Evolutionary conservation across 495 filamentous ascomycete species (phyloP).

Genomic region (Neurospora cerealis): DNA sequence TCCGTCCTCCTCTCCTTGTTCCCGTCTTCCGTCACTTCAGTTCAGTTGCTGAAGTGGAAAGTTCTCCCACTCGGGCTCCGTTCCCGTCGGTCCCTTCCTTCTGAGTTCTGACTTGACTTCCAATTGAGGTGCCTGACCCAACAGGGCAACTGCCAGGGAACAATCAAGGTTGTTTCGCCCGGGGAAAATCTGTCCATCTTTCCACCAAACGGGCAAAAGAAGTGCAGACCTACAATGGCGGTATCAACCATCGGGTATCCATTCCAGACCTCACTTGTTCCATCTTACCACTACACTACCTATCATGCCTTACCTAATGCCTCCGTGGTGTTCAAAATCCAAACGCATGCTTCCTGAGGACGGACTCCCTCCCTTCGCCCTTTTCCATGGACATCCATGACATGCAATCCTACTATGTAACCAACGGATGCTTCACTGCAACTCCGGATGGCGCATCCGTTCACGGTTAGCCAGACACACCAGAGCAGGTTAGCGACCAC

Average conservation of each 20-base stretch:
- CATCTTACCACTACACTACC: not conserved
- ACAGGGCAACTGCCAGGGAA: not conserved
- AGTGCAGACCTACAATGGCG: not conserved
- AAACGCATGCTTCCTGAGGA: not conserved
- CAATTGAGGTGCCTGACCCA: not conserved
- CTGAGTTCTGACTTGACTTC: not conserved
- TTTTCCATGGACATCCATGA: not conserved
- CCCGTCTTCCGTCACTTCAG: not conserved
- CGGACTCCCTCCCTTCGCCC: not conserved
- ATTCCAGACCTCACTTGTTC: not conserved
- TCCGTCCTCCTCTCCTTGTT: not conserved
- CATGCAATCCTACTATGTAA: not conserved
- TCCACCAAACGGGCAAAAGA: not conserved
- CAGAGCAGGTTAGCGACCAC: not conserved
- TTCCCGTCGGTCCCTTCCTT: not conserved
- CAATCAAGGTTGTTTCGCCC: not conserved
- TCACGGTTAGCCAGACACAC: not conserved
- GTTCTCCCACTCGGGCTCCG: not conserved
- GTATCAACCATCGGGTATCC: not conserved
- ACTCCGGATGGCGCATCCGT: not conserved
- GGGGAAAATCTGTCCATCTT: not conserved
- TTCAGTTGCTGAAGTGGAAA: not conserved
- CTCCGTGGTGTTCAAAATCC: not conserved
- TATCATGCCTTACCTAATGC: not conserved
- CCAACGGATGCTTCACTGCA: not conserved